Base-by-base conservation (phyloP, 768 basidiomycete species). In the Phylloporus sp. region DNA sequence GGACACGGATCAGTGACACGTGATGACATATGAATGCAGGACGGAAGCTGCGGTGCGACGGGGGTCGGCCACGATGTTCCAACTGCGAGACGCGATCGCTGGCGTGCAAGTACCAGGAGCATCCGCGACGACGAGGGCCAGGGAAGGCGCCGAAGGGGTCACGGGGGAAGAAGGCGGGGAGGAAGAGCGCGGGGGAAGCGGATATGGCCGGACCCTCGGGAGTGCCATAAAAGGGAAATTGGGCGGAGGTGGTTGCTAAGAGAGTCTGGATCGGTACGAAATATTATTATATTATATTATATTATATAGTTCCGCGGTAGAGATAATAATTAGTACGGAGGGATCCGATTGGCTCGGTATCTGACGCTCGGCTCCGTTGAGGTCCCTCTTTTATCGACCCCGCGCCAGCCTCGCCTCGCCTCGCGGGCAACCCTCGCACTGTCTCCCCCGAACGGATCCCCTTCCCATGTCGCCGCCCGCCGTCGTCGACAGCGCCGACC, bases 31-130 rank as follows among this genome's bases (percentile, higher is more conserved):
- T 37, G 33, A 17, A 33, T 33, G 36, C 55, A 90, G 86, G 76
- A 35, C 79, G 86, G 44, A 90, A 90, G 64, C 76, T 90, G 46
- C 74, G 79, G 21, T 90, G 87, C 67, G 81, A 86, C 58, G 86
- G 85, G 3, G 71, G 65, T 3, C 74, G 69, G 52, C 87, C 86
- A 24, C 63, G 69, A 6, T 90, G 86, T 54, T 71, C 68, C 7
- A 81, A 84, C 59, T 90, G 87, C 65, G 62, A 55, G 17, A 72
- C 72, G 26, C 80, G 84, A 31, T 69, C 69, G 39, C 65, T 71
- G 46, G 55, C 63, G 24, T 86, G 85, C 59, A 64, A 61, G 46
- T 86, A 85, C 63, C 76, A 74, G 39, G 66, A 69, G 18, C 63
- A 71, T 18, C 68, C 69, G 9, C 65, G 77, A 59, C 78, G 86